Percentiles rank a stretch among this genome's conserved stretches.
phyloP scores from a whole-genome alignment of 2,329 filamentous ascomycete genomes.

The Apiospora sp. region DNA sequence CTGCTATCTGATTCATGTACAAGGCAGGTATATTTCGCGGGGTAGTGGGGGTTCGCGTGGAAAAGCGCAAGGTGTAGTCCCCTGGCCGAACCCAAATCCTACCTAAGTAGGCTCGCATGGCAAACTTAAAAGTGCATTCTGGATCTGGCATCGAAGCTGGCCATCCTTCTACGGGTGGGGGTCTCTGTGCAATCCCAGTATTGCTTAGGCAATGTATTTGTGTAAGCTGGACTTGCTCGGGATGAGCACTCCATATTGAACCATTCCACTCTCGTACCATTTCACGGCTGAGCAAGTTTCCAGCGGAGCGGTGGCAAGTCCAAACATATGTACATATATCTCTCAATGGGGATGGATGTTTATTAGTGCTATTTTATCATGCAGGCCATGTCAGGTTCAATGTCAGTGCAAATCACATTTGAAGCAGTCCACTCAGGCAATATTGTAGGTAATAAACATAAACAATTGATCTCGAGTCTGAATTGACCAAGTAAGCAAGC shows the following conservation, averaged over 20 bases:
- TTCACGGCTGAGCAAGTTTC: not conserved
- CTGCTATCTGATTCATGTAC: not conserved
- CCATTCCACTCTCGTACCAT: conserved; percentile 12
- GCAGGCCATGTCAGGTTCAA: not conserved
- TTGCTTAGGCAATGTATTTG: not conserved
- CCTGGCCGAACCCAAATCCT: conserved; percentile 7
- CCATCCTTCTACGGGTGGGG: not conserved
- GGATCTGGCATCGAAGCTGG: not conserved
- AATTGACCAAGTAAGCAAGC: not conserved
- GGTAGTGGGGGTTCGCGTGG: conserved; percentile 15
- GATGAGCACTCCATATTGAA: not conserved
- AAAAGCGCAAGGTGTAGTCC: not conserved
- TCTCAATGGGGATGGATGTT: not conserved
- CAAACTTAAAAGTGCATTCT: not conserved
- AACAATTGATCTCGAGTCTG: not conserved
- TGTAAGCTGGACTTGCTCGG: not conserved
- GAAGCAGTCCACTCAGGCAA: not conserved
- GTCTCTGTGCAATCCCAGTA: not conserved
- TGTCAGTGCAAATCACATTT: not conserved
- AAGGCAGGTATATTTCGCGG: not conserved
- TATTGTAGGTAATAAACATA: not conserved
- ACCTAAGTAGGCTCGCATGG: not conserved
- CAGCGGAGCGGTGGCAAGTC: not conserved
- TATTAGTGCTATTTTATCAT: not conserved
- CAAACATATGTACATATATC: not conserved